Evolutionary conservation across 108 stramenopile genomes (phyloP), one percentile per base, ranked within the genome.

Genomic region (Discostella pseudostelligera): DNA sequence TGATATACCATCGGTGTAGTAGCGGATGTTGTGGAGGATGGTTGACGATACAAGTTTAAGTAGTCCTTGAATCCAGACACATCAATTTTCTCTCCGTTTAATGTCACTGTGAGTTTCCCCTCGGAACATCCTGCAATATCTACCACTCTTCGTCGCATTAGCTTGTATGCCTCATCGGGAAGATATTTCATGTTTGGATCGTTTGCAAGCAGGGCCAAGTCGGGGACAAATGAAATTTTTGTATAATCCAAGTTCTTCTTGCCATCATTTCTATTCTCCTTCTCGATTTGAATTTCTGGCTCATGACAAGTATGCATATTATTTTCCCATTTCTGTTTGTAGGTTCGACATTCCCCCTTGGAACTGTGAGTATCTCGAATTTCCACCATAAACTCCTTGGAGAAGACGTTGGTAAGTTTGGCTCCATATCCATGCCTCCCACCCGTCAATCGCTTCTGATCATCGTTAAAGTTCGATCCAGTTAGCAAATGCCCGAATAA

Each of bases 401-500:
- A 88, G 73, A 96, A 92, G 24, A 93, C 92, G 64, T 96, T 96
- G 47, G 93, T 76, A 42, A 96, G 72, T 51, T 96, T 96, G 16
- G 95, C 95, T 3, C 95, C 95, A 50, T 88, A 93, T 0, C 95
- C 95, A 78, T 96, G 88, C 0, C 92, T 62, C 7, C 96, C 96
- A 26, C 96, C 96, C 9, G 94, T 95, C 56, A 89, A 55, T 19
- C 96, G 89, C 76, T 97, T 94, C 67, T 98, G 86, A 42, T 81
- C 71, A 55, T 99, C 99, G 44, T 99, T 96, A 76, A 99, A 99
- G 79, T 99, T 99, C 36, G 87, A 89, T 5, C 97, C 97, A 17
- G 97, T 99, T 40, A 99, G 65, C 35, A 99, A 79, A 75, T 99
- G 93, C 6, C 99, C 99, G 79, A 99, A 99, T 35, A 99, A 83